Base-by-base conservation (phyloP, 2,329 filamentous ascomycete genomes). In the Neoscytalidium dimidiatum region DNA sequence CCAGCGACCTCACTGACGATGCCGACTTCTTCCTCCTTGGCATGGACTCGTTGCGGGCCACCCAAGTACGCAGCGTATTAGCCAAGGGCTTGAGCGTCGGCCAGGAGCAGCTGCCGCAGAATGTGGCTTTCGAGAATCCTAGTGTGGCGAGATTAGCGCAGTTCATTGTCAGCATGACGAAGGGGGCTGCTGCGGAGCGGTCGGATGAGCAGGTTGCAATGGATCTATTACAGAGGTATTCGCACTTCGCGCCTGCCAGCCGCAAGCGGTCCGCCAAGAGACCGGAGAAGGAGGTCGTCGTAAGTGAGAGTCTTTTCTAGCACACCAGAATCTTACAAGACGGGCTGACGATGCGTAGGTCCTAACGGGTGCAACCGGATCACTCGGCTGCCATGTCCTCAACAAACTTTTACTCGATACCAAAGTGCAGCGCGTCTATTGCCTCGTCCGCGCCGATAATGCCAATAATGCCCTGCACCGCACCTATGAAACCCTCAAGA, bases 341-440 rank as follows among this genome's bases (percentile, higher is more conserved):
- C n/a, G 14, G 14, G 19, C 52, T 56, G n/a, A 56, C 52, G 26
- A 38, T 5, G 9, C 63, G 65, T 28, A 79, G 72, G 75, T 86
- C 2, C 73, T 90, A 2, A 90, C 88, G 0, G 88, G 88, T 1
- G 82, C 85, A 0, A 90, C 88, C 0, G 88, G 88, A 0, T 88
- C 87, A 2, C 78, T 90, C 0, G 88, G 88, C 0, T 79, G 84
- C 0, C 86, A 88, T 67, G 77, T 88, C 1, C 78, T 86, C 2
- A 66, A 70, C 14, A 68, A 73, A 21, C 64, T 76, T 8, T 66
- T 71, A 9, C 66, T 49, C 21, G 68, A 67, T 1, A 23, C 66
- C 26, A 64, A 71, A 38, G 72, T 75, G 17, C 43, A 67, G 9
- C 75, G 75, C 11, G 75, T 86, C 2, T 85, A 84, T 74, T 84